Percentiles rank a stretch among this genome's conserved stretches.
Evolutionary conservation across 352 stramenopile species (phyloP).

Genomic region (Phytophthora macrochlamydospora): DNA sequence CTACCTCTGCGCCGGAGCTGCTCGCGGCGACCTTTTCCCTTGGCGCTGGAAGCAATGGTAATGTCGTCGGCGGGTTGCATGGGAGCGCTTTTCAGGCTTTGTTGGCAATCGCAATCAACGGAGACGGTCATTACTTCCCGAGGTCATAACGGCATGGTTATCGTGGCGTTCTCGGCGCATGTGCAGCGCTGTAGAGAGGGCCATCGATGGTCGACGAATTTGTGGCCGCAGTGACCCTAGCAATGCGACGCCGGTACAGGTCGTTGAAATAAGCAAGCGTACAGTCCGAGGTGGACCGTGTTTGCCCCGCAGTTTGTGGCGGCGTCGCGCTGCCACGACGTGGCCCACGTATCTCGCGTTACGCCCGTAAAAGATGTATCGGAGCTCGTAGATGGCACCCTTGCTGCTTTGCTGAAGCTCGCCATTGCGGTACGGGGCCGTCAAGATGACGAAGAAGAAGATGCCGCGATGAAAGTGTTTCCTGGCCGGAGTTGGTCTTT

Average conservation of each 20-base stretch:
- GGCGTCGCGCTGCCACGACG: constrained; percentile 20
- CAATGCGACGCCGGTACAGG: neutral
- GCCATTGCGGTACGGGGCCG: neutral
- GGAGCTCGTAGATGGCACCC: neutral
- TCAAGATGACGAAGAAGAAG: neutral
- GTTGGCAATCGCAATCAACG: neutral
- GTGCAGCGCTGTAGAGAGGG: neutral
- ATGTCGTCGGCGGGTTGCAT: neutral
- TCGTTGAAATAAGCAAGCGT: constrained; percentile 14
- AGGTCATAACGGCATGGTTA: neutral
- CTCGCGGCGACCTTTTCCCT: neutral
- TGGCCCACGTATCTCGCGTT: neutral
- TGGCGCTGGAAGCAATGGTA: too few relatives aligned
- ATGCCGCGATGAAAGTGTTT: too few relatives aligned
- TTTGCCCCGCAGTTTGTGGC: constrained; percentile 32
- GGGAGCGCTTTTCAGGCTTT: neutral
- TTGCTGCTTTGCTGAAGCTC: neutral
- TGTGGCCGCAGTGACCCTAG: neutral
- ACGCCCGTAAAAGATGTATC: constrained; percentile 24
- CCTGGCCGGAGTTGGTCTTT: neutral
- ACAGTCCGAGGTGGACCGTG: constrained; percentile 26
- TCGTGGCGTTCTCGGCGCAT: neutral
- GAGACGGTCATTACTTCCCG: neutral
- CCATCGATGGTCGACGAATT: neutral
- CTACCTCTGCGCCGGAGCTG: constrained; percentile 1